A percentile compares a stretch with the other conserved stretches of the same genome.
These are phyloP conservation scores for Entomortierella lignicola DNA, from an alignment of 192 early-diverging fungal species.

Conservation along the genomic window DNA sequence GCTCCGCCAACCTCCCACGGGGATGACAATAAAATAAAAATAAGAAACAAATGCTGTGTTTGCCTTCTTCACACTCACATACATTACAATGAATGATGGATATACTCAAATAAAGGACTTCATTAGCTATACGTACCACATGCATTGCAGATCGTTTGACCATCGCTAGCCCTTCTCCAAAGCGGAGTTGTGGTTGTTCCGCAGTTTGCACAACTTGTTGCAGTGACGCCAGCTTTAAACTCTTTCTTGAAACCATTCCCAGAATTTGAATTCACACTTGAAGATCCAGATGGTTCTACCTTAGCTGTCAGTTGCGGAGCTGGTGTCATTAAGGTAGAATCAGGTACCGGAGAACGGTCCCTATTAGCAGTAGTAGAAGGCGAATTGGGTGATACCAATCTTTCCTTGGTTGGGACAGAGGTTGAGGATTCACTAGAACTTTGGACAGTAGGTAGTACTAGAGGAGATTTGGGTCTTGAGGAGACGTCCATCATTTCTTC, in stretches of 20 bases:
- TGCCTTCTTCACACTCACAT: background rate
- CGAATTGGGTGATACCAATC: constrained; percentile 14
- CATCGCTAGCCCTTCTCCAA: constrained; percentile 89
- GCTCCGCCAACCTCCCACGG: background rate
- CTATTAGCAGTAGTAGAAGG: constrained; percentile 13
- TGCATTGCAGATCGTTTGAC: constrained; percentile 96
- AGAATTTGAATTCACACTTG: background rate
- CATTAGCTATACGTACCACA: constrained; percentile 78
- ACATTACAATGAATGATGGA: background rate
- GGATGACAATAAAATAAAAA: background rate
- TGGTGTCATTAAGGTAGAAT: constrained; percentile 9
- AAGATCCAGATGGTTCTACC: constrained; percentile 2
- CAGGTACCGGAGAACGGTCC: background rate
- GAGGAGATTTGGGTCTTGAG: constrained; percentile 14
- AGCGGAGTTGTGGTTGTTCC: constrained; percentile 89
- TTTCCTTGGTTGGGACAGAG: constrained; percentile 1
- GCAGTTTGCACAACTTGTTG: constrained; percentile 87
- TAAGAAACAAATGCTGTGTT: too few species aligned
- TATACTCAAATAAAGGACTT: constrained; percentile 6
- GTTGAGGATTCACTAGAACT: background rate
- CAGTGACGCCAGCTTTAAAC: constrained; percentile 50
- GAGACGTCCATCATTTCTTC: constrained; percentile 33
- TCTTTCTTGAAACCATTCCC: constrained; percentile 20
- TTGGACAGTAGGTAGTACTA: background rate
- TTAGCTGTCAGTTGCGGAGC: background rate